A percentile compares a stretch with the other conserved stretches of the same genome.
Conservation (phyloP, 2,329 filamentous ascomycete genomes). For the Pseudogymnoascus sp. region DNA sequence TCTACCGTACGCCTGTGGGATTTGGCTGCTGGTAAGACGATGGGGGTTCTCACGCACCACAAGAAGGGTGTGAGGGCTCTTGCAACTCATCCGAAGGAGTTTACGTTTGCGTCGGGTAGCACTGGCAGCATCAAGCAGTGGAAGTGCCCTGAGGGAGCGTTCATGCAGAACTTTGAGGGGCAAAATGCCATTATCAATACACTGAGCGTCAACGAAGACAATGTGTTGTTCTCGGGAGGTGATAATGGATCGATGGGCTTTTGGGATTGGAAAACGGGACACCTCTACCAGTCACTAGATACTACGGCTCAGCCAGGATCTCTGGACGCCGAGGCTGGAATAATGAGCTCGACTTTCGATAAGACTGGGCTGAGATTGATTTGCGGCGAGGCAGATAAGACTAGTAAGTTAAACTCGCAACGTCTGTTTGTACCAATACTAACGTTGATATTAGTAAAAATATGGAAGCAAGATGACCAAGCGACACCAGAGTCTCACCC, state of each 20-base stretch:
- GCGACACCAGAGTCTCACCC: slow-evolving; percentile 90
- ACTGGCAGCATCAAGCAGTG: slow-evolving; percentile 97
- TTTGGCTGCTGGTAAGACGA: slow-evolving; percentile 89
- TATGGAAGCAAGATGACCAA: slow-evolving; percentile 90
- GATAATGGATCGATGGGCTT: slow-evolving; percentile 96
- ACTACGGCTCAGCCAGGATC: slow-evolving; percentile 91
- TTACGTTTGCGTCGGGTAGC: slow-evolving; percentile 90
- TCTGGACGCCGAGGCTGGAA: slow-evolving; percentile 85
- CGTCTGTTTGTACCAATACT: slow-evolving; percentile 14
- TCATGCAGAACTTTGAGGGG: slow-evolving; percentile 98
- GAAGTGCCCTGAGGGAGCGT: slow-evolving; percentile 96
- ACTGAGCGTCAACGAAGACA: slow-evolving; percentile 85
- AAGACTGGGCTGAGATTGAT: slow-evolving; percentile 82
- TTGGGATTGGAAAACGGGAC: slow-evolving; percentile 98
- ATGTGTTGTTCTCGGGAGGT: slow-evolving; percentile 88
- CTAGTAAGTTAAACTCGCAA: slow-evolving; percentile 45
- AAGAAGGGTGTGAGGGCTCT: slow-evolving; percentile 92
- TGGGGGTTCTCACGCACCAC: slow-evolving; percentile 94
- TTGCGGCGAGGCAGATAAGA: slow-evolving; percentile 94
- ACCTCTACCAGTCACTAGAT: slow-evolving; percentile 83
- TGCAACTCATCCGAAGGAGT: slow-evolving; percentile 80
- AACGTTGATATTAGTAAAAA: slow-evolving; percentile 57
- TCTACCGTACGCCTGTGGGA: slow-evolving; percentile 91
- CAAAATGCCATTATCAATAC: slow-evolving; percentile 97
- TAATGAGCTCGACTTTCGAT: slow-evolving; percentile 93